Percentiles rank a stretch among this genome's conserved stretches.
Evolutionary conservation across 2,329 filamentous ascomycete species (phyloP).

Genomic region (Aspergillus alliaceus): DNA sequence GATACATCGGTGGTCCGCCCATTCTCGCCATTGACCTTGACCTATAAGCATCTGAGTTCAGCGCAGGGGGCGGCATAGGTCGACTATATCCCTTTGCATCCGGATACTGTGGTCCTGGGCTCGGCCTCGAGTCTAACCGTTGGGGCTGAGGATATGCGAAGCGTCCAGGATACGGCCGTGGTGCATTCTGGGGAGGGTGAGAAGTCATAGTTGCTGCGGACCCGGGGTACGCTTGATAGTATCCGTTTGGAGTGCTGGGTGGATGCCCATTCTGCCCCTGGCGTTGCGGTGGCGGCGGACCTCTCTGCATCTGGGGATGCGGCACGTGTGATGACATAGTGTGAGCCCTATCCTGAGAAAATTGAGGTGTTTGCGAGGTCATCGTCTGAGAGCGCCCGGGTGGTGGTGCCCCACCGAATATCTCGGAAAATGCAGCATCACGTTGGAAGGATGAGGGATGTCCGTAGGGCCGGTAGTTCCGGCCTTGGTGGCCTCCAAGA

Average conservation of each 20-base stretch:
- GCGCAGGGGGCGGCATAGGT: constrained; percentile 64
- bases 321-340: constrained; percentile 66
- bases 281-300: constrained; percentile 43
- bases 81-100: constrained; percentile 61
- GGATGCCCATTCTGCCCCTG: constrained; percentile 48
- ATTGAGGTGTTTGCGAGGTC: constrained; percentile 71
- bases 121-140: constrained; percentile 64
- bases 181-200: constrained; percentile 58
- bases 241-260: constrained; percentile 39
- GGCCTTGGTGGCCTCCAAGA: constrained; percentile 62
- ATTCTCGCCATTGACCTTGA: constrained; percentile 88
- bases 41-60: constrained; percentile 82
- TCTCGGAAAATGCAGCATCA: constrained; percentile 94
- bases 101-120: constrained; percentile 53
- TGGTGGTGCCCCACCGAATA: constrained; percentile 85
- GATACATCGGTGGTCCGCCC: constrained; percentile 71
- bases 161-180: constrained; percentile 63
- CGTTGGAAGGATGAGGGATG: constrained; percentile 64
- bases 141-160: constrained; percentile 72
- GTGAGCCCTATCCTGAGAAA: constrained; percentile 69
- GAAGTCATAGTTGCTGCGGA: constrained; percentile 33
- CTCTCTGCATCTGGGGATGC: constrained; percentile 45
- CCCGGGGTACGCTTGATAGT: constrained; percentile 41
- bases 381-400: constrained; percentile 92
- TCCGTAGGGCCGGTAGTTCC: constrained; percentile 59